A percentile compares a stretch with the other conserved stretches of the same genome.
Evolutionary conservation across 768 basidiomycete genomes (phyloP).

Genomic region (Serendipita sp.): DNA sequence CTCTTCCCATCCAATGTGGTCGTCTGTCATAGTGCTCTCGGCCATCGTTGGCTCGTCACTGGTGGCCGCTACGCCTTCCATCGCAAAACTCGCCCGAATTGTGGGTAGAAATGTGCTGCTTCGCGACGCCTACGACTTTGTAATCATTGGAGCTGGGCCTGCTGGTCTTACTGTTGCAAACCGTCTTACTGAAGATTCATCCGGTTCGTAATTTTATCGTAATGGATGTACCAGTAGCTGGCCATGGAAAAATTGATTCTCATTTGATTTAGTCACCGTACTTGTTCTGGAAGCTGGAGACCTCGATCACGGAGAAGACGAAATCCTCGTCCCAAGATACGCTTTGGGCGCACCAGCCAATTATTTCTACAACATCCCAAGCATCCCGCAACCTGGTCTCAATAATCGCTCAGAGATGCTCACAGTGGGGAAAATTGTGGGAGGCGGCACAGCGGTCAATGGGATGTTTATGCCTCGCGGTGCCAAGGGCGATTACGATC

Average conservation of each 20-base stretch:
- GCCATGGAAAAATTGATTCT: too few relatives aligned
- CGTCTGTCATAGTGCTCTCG: too few relatives aligned
- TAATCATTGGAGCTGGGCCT: conserved; percentile 24
- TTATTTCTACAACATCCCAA: neutral
- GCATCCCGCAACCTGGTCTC: neutral
- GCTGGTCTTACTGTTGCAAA: conserved; percentile 21
- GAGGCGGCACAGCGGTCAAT: conserved; percentile 6
- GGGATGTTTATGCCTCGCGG: neutral
- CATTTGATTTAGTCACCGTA: conserved; percentile 3
- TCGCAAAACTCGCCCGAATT: too few relatives aligned
- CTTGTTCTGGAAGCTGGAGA: conserved; percentile 4
- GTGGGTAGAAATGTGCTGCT: too few relatives aligned
- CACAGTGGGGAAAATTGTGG: neutral
- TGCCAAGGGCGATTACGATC: conserved; percentile 6
- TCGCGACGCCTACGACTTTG: conserved; percentile 18
- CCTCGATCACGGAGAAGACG: neutral
- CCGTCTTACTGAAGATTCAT: conserved; percentile 20
- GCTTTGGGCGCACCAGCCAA: neutral
- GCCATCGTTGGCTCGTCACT: neutral
- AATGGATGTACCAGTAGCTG: too few relatives aligned
- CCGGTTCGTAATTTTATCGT: conserved; percentile 15
- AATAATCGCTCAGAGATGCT: neutral
- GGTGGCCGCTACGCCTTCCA: too few relatives aligned
- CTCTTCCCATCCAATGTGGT: too few relatives aligned
- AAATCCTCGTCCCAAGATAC: neutral